phyloP scores from a whole-genome alignment of 495 filamentous ascomycete species.

The Cenococcum geophilum region DNA sequence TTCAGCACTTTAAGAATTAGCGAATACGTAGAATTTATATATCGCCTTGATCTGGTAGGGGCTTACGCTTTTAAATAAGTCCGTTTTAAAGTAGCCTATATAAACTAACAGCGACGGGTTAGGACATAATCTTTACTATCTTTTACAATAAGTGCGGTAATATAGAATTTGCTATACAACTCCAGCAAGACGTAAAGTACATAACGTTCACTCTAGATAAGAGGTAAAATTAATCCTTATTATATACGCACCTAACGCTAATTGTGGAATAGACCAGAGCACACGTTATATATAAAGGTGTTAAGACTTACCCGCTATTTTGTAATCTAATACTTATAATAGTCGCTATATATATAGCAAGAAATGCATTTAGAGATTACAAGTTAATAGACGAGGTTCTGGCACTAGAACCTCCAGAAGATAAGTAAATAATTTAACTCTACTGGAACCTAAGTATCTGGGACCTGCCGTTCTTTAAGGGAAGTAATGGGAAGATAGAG shows the following conservation, averaged over 20 bases:
- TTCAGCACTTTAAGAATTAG: conserved; percentile 17
- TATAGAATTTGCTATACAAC: background rate
- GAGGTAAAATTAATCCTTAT: too few species aligned
- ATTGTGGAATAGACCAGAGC: background rate
- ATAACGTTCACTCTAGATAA: too few species aligned
- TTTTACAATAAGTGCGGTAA: background rate
- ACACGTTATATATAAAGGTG: background rate
- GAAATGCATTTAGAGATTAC: background rate
- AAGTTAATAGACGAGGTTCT: background rate
- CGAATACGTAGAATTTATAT: conserved; percentile 18
- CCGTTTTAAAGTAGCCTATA: conserved; percentile 11
- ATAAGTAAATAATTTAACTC: background rate
- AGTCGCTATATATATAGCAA: background rate
- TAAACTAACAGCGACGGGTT: conserved; percentile 13
- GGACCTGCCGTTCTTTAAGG: background rate
- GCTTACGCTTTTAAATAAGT: conserved; percentile 17
- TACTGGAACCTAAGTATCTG: background rate
- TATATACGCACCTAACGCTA: background rate
- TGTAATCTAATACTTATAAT: background rate
- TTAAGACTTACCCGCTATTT: background rate
- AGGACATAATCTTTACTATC: background rate
- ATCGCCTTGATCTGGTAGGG: conserved; percentile 13
- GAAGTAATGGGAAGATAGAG: too few species aligned
- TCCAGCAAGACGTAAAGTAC: background rate
- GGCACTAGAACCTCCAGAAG: background rate